A percentile compares a stretch with the other conserved stretches of the same genome.
phyloP scores from a whole-genome alignment of 1,284 basidiomycete species.

The Sporisorium reilianum region DNA sequence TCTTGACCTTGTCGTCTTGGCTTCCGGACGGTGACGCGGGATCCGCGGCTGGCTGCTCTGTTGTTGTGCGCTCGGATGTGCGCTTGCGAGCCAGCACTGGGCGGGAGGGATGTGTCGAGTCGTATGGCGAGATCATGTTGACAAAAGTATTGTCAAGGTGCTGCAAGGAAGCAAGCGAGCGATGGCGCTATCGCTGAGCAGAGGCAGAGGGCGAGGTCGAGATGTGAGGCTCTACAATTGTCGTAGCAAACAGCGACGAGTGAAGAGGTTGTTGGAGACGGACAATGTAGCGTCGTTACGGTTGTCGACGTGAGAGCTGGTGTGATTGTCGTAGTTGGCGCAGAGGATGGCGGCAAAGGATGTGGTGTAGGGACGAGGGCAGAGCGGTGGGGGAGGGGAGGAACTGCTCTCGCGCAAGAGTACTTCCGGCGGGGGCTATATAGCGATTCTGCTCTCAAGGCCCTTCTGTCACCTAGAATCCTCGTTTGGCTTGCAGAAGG shows the following conservation, averaged over 20 bases:
- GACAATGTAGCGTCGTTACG: neutral
- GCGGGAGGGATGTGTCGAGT: slow-evolving; percentile 28
- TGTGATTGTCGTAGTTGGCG: neutral
- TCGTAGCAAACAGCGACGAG: neutral
- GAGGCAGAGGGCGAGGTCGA: neutral
- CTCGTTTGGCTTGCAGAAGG: neutral
- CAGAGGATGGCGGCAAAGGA: neutral
- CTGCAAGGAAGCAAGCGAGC: neutral
- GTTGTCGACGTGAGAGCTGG: neutral
- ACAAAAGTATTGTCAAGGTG: neutral
- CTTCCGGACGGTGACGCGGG: slow-evolving; percentile 37
- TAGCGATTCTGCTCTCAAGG: neutral
- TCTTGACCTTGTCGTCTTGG: slow-evolving; percentile 40
- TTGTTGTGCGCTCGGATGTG: slow-evolving; percentile 27
- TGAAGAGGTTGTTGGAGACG: no score
- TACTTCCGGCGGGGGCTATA: neutral
- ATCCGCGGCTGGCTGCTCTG: slow-evolving; percentile 5
- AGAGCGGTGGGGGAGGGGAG: no score
- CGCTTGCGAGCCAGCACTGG: slow-evolving; percentile 35
- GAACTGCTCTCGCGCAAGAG: neutral
- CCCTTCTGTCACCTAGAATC: neutral
- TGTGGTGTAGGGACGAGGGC: neutral
- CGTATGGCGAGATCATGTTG: slow-evolving; percentile 30
- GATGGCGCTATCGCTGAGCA: slow-evolving; percentile 3
- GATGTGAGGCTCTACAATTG: neutral